Percentiles rank a stretch among this genome's conserved stretches.
Conservation (phyloP, 148 eudicot species). For the Limonium bicolor region DNA sequence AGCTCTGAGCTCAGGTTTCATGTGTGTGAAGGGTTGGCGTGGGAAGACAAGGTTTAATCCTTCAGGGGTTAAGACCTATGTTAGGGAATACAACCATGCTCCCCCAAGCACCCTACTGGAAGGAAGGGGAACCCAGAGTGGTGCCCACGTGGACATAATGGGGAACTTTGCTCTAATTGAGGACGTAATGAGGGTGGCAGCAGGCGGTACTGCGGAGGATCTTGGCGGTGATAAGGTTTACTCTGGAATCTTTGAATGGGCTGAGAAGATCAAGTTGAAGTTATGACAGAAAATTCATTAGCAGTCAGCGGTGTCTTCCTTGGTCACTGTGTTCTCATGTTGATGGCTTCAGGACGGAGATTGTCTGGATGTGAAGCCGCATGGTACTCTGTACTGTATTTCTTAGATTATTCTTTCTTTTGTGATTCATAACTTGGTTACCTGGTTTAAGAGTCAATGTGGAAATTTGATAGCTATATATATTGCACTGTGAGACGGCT, state of each 20-base stretch:
- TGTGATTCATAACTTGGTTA: too few species aligned
- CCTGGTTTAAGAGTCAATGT: too few species aligned
- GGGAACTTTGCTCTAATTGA: constrained; percentile 90
- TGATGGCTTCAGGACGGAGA: too few species aligned
- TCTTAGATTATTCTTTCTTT: too few species aligned
- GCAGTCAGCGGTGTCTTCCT: too few species aligned
- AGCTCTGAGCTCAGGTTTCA: constrained; percentile 73
- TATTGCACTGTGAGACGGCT: too few species aligned
- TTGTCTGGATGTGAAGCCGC: too few species aligned
- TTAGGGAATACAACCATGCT: constrained; percentile 77
- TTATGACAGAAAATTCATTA: too few species aligned
- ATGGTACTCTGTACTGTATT: too few species aligned
- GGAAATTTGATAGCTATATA: too few species aligned
- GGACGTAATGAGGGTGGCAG: constrained; percentile 81
- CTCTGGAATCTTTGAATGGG: constrained; percentile 74
- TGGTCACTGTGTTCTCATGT: too few species aligned
- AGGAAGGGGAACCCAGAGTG: constrained; percentile 96
- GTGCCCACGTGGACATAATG: constrained; percentile 92
- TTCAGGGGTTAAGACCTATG: constrained; percentile 50
- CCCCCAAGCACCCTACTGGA: constrained; percentile 83
- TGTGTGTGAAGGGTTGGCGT: constrained; percentile 98
- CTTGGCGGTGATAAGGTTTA: constrained; percentile 86
- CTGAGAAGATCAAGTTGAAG: constrained; percentile 60
- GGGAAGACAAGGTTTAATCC: constrained; percentile 87
- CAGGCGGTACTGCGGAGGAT: constrained; percentile 69